A percentile compares a stretch with the other conserved stretches of the same genome.
Evolutionary conservation across 2,329 filamentous ascomycete species (phyloP).

Genomic region (Curvularia verruculosa): DNA sequence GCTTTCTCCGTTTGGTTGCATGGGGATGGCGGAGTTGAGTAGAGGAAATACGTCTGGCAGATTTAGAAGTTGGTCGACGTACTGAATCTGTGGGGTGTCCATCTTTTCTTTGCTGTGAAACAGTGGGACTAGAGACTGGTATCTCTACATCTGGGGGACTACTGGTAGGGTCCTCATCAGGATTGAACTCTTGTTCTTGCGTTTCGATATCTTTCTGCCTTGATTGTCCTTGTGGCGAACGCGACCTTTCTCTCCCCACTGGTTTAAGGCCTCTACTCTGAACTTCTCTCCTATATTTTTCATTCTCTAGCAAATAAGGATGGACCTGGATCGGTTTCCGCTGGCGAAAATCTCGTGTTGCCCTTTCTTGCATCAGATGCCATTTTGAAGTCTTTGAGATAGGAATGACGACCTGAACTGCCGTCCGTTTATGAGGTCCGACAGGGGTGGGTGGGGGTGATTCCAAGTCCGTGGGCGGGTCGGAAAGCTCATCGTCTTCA

Average conservation of each 20-base stretch:
- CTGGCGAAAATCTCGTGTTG: slow-evolving; percentile 49
- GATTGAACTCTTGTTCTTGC: slow-evolving; percentile 44
- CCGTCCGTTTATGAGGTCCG: slow-evolving; percentile 32
- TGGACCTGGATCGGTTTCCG: slow-evolving; percentile 57
- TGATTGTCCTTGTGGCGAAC: slow-evolving; percentile 32
- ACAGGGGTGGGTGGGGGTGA: slow-evolving; percentile 14
- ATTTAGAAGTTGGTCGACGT: slow-evolving; percentile 7
- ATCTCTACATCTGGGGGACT: slow-evolving; percentile 35
- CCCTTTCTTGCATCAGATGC: slow-evolving; percentile 23
- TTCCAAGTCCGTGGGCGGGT: slow-evolving; percentile 32
- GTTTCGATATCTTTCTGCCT: slow-evolving; percentile 29
- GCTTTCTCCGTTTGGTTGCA: slow-evolving; percentile 30
- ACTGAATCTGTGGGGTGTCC: slow-evolving; percentile 5
- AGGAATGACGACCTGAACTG: slow-evolving; percentile 41
- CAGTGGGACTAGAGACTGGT: slow-evolving; percentile 32
- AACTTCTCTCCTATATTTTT: slow-evolving; percentile 52
- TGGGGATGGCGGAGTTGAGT: slow-evolving; percentile 24
- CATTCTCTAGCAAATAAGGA: slow-evolving; percentile 55
- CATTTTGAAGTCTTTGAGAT: slow-evolving; percentile 26
- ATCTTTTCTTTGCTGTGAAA: slow-evolving; percentile 14
- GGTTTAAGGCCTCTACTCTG: slow-evolving; percentile 54
- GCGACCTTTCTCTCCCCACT: slow-evolving; percentile 43
- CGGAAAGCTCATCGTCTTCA: slow-evolving; percentile 34
- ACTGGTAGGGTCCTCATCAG: slow-evolving; percentile 26
- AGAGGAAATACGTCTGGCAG: slow-evolving; percentile 14